Base-by-base conservation (phyloP, 768 basidiomycete genomes). In the Suillus placidus region DNA sequence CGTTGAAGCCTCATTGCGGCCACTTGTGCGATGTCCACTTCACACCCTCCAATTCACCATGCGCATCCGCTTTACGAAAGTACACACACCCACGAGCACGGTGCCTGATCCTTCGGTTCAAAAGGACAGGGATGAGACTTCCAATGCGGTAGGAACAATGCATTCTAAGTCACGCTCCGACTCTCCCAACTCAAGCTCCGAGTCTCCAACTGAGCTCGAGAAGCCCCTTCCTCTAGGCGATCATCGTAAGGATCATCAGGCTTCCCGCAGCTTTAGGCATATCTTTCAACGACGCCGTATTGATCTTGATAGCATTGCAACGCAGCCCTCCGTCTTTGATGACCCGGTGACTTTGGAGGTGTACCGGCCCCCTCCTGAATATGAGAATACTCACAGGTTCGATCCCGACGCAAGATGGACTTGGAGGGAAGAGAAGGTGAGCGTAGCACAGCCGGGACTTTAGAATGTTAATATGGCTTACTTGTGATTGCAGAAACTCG, bases 331-430 rank as follows among this genome's bases (percentile, higher is more conserved):
- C 30, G 87, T 88, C 0, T 89, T 26, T 26, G 26, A 26, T 26
- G 26, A 26, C 26, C 26, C 26, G 26, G 26, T 26, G 26, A 26
- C 26, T 26, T 26, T 26, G 2, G 26, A 2, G 26, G 26, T 26
- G 26, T 26, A 26, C 2, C 26, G 26, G 2, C 26, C 26, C 26
- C 26, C 26, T 26, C 26, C 26, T 26, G 26, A 26, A 26, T 26
- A 26, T 26, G 26, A 26, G 26, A 26, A 26, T 26, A 26, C 26
- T 26, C 26, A 26, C 26, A 26, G 26, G 26, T 26, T 87, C 69
- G 86, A 91, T 71, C 85, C 87, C 1, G 58, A 74, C 14, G 88
- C 88, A 23, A 83, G 89, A 9, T 91, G 90, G 89, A 90, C 89
- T 26, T 10, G 85, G 84, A 72, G 86, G 47, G 88, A 91, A 74